phyloP scores from a whole-genome alignment of 2,329 filamentous ascomycete genomes.

The Fusarium albosuccineum region DNA sequence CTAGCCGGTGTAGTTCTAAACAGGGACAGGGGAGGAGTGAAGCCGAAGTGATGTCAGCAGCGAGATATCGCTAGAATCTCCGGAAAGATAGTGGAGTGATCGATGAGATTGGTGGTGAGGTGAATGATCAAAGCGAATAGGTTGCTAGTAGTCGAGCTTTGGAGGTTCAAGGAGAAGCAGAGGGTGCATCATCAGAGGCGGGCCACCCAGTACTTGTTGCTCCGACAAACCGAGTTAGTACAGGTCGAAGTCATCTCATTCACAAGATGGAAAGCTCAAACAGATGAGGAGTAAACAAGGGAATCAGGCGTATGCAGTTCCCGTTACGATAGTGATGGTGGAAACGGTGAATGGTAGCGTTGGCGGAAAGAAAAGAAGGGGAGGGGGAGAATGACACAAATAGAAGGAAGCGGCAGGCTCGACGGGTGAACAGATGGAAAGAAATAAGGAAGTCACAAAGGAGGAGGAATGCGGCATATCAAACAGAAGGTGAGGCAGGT shows the following conservation, averaged over 20 bases:
- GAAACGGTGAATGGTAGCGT: constrained; percentile 4
- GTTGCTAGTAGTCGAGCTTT: constrained; percentile 11
- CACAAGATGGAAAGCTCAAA: constrained; percentile 8
- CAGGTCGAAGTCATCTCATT: constrained; percentile 19
- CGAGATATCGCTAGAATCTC: neutral
- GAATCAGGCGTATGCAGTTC: constrained; percentile 16
- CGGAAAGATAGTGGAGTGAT: neutral
- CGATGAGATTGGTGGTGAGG: neutral
- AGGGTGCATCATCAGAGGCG: constrained; percentile 7
- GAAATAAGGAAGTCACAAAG: constrained; percentile 3
- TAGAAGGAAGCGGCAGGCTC: constrained; percentile 2
- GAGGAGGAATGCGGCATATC: constrained; percentile 3
- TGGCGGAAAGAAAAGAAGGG: neutral
- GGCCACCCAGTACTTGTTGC: constrained; percentile 7
- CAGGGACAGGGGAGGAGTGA: neutral
- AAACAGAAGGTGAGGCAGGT: constrained; percentile 6
- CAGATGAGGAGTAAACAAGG: constrained; percentile 31
- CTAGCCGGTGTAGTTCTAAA: neutral
- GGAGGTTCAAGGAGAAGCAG: constrained; percentile 9
- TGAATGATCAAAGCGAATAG: constrained; percentile 9
- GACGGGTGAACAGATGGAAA: constrained; percentile 1
- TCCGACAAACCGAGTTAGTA: constrained; percentile 6
- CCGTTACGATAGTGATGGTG: constrained; percentile 9
- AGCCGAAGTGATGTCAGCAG: neutral
- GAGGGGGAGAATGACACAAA: constrained; percentile 4